Percentiles rank a stretch among this genome's conserved stretches.
Evolutionary conservation across 2,329 filamentous ascomycete species (phyloP).

Genomic region (Scedosporium dehoogii): DNA sequence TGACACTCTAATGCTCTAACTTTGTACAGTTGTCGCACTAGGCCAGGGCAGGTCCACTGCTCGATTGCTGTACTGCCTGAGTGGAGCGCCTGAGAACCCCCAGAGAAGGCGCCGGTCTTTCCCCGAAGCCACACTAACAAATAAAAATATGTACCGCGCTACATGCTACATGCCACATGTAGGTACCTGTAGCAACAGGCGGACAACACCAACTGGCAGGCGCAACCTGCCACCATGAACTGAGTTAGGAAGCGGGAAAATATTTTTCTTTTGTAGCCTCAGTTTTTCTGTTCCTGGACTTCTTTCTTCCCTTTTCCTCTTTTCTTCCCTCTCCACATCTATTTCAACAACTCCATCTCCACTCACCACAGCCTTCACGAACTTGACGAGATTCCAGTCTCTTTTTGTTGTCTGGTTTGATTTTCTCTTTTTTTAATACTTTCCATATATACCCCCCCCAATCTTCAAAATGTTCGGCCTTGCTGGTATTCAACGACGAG

Average conservation of each 20-base stretch:
- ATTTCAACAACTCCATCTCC: neutral
- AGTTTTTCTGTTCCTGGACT: conserved; percentile 12
- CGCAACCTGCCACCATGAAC: neutral
- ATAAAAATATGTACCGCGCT: neutral
- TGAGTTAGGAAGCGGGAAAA: neutral
- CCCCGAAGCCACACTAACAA: neutral
- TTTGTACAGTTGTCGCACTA: too few species aligned
- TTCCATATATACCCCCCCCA: neutral
- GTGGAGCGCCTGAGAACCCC: too few species aligned
- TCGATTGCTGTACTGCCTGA: too few species aligned
- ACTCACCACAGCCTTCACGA: neutral
- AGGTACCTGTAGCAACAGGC: neutral
- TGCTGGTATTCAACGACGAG: conserved; percentile 61
- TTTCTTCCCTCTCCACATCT: conserved; percentile 8
- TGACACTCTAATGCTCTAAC: too few species aligned
- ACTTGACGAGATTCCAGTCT: neutral
- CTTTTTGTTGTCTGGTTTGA: conserved; percentile 5
- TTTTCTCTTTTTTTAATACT: neutral
- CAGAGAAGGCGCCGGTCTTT: neutral
- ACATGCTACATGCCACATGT: too few species aligned
- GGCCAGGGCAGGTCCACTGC: too few species aligned
- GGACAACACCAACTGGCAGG: neutral
- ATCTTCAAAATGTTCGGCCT: conserved; percentile 59
- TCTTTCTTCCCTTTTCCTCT: conserved; percentile 13
- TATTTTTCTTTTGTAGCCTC: neutral